phyloP scores from a whole-genome alignment of 1,284 basidiomycete species.

The Leccinum angustisporum region DNA sequence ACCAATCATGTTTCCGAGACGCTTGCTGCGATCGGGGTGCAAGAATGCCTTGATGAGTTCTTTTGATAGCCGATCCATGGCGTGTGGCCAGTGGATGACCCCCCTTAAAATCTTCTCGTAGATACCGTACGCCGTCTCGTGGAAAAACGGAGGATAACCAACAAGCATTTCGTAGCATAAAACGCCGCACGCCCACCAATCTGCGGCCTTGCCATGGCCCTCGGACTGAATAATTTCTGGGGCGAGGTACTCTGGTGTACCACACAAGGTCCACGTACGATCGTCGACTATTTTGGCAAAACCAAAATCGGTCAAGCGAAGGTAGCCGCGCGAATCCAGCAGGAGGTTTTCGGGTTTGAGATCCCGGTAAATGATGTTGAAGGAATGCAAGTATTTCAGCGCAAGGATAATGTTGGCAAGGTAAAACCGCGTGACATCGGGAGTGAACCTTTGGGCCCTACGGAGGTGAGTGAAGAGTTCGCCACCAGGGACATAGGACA shows the following conservation, averaged over 20 bases:
- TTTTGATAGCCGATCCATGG: slow-evolving; percentile 77
- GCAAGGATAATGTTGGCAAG: slow-evolving; percentile 96
- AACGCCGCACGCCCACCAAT: slow-evolving; percentile 99
- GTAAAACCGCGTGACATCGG: slow-evolving; percentile 98
- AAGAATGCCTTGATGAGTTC: slow-evolving; percentile 84
- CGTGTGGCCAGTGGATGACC: slow-evolving; percentile 90
- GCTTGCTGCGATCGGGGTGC: slow-evolving; percentile 90
- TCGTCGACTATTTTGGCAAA: slow-evolving; percentile 99
- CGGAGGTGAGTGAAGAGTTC: slow-evolving; percentile 95
- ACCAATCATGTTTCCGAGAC: slow-evolving; percentile 93
- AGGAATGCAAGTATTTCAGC: slow-evolving; percentile 94
- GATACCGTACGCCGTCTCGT: slow-evolving; percentile 91
- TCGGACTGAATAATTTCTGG: slow-evolving; percentile 96
- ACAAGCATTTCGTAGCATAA: slow-evolving; percentile 98
- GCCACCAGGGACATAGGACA: slow-evolving; percentile 97
- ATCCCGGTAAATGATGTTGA: slow-evolving; percentile 99
- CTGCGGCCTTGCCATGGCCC: slow-evolving; percentile 97
- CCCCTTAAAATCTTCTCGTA: slow-evolving; percentile 93
- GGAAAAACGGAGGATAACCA: slow-evolving; percentile 91
- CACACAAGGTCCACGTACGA: slow-evolving; percentile 99
- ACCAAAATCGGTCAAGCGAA: slow-evolving; percentile 97
- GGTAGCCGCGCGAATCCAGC: slow-evolving; percentile 91
- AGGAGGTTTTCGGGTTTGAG: slow-evolving; percentile 98
- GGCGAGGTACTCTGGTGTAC: slow-evolving; percentile 95
- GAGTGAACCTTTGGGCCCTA: slow-evolving; percentile 92